These are phyloP conservation scores for Malassezia japonica DNA, from an alignment of 1,284 basidiomycete genomes.

Conservation along the genomic window DNA sequence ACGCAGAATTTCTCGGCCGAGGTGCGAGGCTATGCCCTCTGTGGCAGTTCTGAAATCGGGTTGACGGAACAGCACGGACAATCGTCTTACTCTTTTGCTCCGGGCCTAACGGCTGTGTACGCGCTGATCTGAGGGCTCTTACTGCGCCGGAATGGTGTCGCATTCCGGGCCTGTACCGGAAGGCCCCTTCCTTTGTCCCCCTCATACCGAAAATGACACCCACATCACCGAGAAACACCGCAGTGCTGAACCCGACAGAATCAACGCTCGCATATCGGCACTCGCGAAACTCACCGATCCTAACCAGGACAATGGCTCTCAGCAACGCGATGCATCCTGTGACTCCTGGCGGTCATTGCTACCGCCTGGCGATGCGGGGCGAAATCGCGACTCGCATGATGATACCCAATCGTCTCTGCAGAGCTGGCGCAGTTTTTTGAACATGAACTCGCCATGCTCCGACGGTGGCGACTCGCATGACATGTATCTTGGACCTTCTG, in stretches of 20 bases:
- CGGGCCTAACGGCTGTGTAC: too few species aligned
- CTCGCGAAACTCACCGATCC: conserved; percentile 7
- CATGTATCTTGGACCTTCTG: conserved; percentile 2
- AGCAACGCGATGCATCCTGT: neutral
- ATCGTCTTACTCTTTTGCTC: too few species aligned
- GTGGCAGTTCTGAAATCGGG: too few species aligned
- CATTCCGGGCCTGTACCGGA: too few species aligned
- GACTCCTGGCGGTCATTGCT: conserved; percentile 5
- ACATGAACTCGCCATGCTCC: neutral
- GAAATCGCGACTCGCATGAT: neutral
- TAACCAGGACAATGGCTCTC: neutral
- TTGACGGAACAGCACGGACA: too few species aligned
- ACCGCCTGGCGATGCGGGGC: neutral
- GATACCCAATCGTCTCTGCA: neutral
- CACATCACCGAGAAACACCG: too few species aligned
- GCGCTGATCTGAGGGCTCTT: too few species aligned
- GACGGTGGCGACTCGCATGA: conserved; percentile 5
- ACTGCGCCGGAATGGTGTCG: too few species aligned
- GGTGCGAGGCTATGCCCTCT: too few species aligned
- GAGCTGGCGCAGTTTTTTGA: conserved; percentile 11
- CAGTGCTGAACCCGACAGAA: neutral
- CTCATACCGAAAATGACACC: too few species aligned
- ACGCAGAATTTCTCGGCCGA: too few species aligned
- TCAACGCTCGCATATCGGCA: conserved; percentile 3
- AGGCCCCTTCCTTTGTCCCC: too few species aligned